These are phyloP conservation scores for Globisporangium nunn DNA, from an alignment of 352 stramenopile genomes.

Conservation along the genomic window DNA sequence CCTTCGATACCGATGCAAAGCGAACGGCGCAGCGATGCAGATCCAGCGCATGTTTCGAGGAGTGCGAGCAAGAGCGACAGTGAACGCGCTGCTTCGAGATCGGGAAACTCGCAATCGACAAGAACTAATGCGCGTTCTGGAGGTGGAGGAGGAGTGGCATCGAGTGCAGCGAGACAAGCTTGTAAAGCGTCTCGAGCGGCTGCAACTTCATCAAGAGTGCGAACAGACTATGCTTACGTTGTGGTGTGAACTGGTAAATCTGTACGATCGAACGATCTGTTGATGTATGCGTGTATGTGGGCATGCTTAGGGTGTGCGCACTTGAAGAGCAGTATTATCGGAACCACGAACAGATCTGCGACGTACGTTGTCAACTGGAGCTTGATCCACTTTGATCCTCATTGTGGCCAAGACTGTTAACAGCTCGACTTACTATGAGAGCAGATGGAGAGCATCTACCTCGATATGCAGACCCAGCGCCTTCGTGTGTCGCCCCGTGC, in stretches of 20 bases:
- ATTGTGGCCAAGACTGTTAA: background rate
- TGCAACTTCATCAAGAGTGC: constrained; percentile 49
- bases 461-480: constrained; percentile 75
- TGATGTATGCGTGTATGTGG: background rate
- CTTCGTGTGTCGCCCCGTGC: constrained; percentile 64
- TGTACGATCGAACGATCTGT: background rate
- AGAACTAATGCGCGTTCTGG: constrained; percentile 63
- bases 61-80: constrained; percentile 27
- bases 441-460: constrained; percentile 73
- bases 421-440: background rate
- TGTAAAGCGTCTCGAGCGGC: constrained; percentile 36
- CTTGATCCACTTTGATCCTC: background rate
- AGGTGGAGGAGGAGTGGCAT: constrained; percentile 68
- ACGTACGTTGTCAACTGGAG: constrained; percentile 28
- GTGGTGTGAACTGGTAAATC: background rate
- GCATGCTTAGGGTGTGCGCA: constrained; percentile 34
- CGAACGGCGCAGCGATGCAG: constrained; percentile 26
- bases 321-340: constrained; percentile 61
- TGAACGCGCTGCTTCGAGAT: constrained; percentile 37
- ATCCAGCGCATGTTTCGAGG: constrained; percentile 71
- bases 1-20: constrained; percentile 7
- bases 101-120: constrained; percentile 56
- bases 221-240: constrained; percentile 2
- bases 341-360: constrained; percentile 49
- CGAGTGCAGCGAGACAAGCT: constrained; percentile 51